Evolutionary conservation across 176 grass and related monocot genomes (phyloP), one percentile per base, ranked within the genome.

Genomic region (Bonia amplexicaulis): DNA sequence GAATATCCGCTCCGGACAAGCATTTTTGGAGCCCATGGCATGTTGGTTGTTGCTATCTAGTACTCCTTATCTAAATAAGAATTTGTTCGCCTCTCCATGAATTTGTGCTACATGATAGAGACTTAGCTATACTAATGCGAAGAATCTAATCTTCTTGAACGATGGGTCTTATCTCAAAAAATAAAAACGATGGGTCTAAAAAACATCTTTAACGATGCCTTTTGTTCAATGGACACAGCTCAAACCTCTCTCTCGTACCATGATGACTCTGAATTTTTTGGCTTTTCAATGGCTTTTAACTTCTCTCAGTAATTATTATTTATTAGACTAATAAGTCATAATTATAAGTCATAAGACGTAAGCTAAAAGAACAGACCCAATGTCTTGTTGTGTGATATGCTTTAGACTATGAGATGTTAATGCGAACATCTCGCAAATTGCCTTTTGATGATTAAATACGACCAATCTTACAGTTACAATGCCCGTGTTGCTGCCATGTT

Each of bases 1-100:
- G 44, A 71, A 80, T 79, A 80, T 80, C 63, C 73, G 47, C 63
- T 69, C 73, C 37, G 63, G 63, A 29, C 62, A 57, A 77, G 16
- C 54, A 12, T 25, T 26, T 77, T 23, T n/a, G 49, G 49, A 22
- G 48, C 44, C 15, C 26, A 14, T 52, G 11, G 4, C 48, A 3
- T 74, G 16, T 31, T 20, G 16, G 16, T 39, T 39, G 27, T 55
- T 55, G 17, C 29, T 55, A 55, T 55, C 49, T 37, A 11, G 16
- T 1, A 8, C 17, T 35, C 27, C 27, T 55, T 14, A n/a, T 39
- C 73, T 31, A 22, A 20, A 9, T 20, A 35, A 22, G 49, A 49
- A 75, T 75, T 39, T 75, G 72, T 75, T 75, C 72, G 17, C 70
- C 6, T 73, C 69, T 73, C 14, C 25, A 31, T 11, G 7, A 72